Evolutionary conservation across 2,329 filamentous ascomycete species (phyloP).

Genomic region (Penicillium sp.): DNA sequence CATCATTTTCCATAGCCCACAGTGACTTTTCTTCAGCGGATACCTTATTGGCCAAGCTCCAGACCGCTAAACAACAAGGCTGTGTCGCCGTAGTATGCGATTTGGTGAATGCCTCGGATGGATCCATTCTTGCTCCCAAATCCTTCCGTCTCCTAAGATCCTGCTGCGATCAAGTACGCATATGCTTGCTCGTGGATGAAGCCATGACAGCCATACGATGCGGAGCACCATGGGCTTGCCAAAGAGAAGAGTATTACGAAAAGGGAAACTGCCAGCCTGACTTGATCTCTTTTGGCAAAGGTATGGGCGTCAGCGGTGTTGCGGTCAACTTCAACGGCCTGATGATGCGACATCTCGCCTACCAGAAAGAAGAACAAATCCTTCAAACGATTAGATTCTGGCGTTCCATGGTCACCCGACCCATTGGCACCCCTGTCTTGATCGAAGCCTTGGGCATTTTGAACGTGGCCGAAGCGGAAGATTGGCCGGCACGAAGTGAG

Average conservation of each 20-base stretch:
- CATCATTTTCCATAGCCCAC: not conserved
- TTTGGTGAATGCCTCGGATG: slow-evolving; percentile 1
- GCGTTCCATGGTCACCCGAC: not conserved
- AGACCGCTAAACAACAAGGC: not conserved
- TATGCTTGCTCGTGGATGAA: slow-evolving; percentile 3
- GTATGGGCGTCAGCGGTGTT: not conserved
- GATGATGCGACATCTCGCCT: slow-evolving; percentile 1
- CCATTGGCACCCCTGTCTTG: not conserved
- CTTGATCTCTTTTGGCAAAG: slow-evolving; percentile 3
- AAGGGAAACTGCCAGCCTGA: not conserved
- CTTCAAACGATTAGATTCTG: not conserved
- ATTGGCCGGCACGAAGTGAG: slow-evolving; percentile 3
- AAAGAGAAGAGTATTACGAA: slow-evolving; percentile 3
- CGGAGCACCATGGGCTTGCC: slow-evolving; percentile 1
- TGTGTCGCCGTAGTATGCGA: slow-evolving; percentile 1
- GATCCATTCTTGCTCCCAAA: not conserved
- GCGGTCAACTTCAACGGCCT: slow-evolving; percentile 1
- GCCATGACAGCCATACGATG: slow-evolving; percentile 5
- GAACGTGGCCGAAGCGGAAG: not conserved
- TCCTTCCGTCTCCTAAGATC: not conserved
- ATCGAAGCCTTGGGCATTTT: slow-evolving; percentile 1
- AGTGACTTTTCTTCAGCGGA: not conserved
- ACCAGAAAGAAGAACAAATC: not conserved
- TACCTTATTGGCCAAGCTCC: not conserved
- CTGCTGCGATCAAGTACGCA: not conserved